Evolutionary conservation across 805 yeast genomes (phyloP).

Genomic region (Sporopachydermia lactativora): DNA sequence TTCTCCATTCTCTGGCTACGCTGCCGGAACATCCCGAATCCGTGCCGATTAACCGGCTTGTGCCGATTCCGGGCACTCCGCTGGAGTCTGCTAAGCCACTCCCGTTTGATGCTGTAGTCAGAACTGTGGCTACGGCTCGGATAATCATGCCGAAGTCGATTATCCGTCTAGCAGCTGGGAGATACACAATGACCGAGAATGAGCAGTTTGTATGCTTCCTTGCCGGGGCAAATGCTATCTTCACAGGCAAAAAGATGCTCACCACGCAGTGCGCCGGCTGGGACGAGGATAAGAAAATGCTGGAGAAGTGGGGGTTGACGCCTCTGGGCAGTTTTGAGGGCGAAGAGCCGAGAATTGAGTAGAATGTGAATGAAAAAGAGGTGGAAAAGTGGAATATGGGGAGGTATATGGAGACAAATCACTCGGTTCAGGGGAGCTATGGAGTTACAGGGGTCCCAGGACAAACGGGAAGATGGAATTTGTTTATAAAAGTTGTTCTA

Average conservation of each 20-base stretch:
- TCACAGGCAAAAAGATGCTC: constrained; percentile 70
- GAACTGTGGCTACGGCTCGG: constrained; percentile 67
- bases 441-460: too few relatives aligned
- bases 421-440: too few relatives aligned
- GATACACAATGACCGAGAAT: constrained; percentile 66
- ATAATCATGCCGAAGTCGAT: constrained; percentile 59
- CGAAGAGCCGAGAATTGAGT: too few relatives aligned
- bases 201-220: constrained; percentile 65
- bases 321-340: constrained; percentile 35
- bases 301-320: constrained; percentile 52
- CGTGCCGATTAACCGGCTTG: constrained; percentile 64
- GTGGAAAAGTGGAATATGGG: too few relatives aligned
- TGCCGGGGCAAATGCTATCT: constrained; percentile 70
- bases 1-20: constrained; percentile 50
- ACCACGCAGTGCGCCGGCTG: constrained; percentile 77
- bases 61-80: constrained; percentile 72
- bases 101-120: constrained; percentile 44
- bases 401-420: too few relatives aligned
- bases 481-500: too few relatives aligned
- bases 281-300: constrained; percentile 66
- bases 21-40: constrained; percentile 69
- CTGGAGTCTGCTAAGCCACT: constrained; percentile 39
- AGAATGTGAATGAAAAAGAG: too few relatives aligned
- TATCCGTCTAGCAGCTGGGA: constrained; percentile 66
- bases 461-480: too few relatives aligned